Conservation (phyloP, 768 basidiomycete genomes). For the Lyophyllum shimeji region DNA sequence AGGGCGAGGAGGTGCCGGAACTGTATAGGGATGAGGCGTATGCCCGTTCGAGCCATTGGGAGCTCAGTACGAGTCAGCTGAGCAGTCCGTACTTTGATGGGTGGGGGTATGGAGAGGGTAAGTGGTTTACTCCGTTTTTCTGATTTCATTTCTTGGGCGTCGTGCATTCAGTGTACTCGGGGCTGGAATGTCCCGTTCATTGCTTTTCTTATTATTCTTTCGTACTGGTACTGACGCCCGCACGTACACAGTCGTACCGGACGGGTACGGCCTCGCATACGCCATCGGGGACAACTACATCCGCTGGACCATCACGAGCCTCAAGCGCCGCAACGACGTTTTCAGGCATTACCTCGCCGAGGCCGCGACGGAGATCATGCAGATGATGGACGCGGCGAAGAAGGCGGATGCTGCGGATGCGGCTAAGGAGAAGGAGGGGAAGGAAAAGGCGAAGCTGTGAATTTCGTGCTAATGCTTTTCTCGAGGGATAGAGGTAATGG, state of each 20-base stretch:
- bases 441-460: conserved; percentile 10
- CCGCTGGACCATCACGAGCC: conserved; percentile 88
- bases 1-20: conserved; percentile 70
- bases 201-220: no score
- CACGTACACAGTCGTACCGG: conserved; percentile 68
- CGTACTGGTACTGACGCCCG: neutral
- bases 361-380: conserved; percentile 19
- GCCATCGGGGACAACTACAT: conserved; percentile 82
- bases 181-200: no score
- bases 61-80: conserved; percentile 88
- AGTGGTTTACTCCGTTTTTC: neutral
- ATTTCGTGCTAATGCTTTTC: neutral
- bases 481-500: neutral
- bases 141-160: neutral
- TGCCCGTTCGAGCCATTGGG: conserved; percentile 80
- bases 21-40: conserved; percentile 78
- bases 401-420: conserved; percentile 11
- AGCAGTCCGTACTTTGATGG: conserved; percentile 82
- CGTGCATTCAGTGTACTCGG: neutral
- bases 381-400: conserved; percentile 20
- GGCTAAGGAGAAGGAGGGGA: neutral
- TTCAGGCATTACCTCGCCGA: conserved; percentile 53
- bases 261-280: conserved; percentile 92
- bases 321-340: conserved; percentile 52
- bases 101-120: conserved; percentile 73